Conservation (phyloP, 352 stramenopile genomes). For the Phytophthora idaei region DNA sequence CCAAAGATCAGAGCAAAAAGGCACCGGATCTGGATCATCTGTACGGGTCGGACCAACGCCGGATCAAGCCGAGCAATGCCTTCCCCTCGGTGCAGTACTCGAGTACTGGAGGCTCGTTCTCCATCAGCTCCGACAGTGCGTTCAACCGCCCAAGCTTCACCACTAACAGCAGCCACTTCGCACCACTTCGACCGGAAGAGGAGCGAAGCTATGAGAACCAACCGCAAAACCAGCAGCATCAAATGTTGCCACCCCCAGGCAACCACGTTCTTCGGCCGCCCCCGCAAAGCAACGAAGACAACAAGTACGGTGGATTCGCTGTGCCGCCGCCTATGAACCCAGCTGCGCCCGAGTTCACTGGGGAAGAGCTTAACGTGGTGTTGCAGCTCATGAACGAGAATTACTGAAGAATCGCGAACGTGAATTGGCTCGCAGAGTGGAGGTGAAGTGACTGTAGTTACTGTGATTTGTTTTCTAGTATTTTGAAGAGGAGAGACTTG, state of each 20-base stretch:
- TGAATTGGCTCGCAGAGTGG: neutral
- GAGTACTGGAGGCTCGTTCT: constrained; percentile 22
- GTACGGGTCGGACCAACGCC: constrained; percentile 38
- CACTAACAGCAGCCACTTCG: constrained; percentile 37
- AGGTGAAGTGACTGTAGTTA: constrained; percentile 17
- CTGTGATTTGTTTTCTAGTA: constrained; percentile 32
- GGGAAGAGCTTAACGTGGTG: constrained; percentile 79
- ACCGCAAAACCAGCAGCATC: constrained; percentile 22
- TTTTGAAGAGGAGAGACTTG: constrained; percentile 16
- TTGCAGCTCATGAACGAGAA: constrained; percentile 83
- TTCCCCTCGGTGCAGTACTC: constrained; percentile 37
- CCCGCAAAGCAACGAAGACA: constrained; percentile 44
- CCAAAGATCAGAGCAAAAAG: constrained; percentile 50
- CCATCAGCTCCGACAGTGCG: constrained; percentile 32
- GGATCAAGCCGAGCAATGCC: constrained; percentile 21
- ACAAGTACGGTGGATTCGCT: constrained; percentile 55
- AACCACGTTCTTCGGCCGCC: constrained; percentile 70
- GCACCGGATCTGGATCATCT: constrained; percentile 37
- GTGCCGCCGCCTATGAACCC: constrained; percentile 71
- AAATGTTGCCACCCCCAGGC: constrained; percentile 32
- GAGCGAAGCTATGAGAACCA: constrained; percentile 38
- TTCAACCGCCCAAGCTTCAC: constrained; percentile 29
- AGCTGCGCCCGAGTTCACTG: constrained; percentile 72
- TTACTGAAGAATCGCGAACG: constrained; percentile 38
- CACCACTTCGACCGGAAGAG: constrained; percentile 34